Base-by-base conservation (phyloP, 176 grass and related monocot species). In the Coix lacrymajobi region DNA sequence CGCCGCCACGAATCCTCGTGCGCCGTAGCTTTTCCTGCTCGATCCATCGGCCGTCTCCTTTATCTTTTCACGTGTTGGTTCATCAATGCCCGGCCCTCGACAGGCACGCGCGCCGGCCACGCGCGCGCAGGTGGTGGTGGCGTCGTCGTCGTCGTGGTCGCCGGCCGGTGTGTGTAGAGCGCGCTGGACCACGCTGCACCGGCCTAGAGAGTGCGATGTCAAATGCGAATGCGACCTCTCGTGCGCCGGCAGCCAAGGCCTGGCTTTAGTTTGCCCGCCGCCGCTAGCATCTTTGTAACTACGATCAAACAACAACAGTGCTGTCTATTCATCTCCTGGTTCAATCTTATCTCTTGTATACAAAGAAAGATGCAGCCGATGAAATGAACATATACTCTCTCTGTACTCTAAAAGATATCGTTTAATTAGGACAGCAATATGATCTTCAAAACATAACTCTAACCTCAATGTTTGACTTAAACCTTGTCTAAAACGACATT, bases 1-100 rank as follows among this genome's bases (percentile, higher is more conserved):
- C 13, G 6, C n/a, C n/a, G n/a, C 66, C 32, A 34, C 68, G 29
- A 37, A 70, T 39, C 13, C 36, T 76, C 11, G 75, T 79, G 75
- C 31, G 56, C 24, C 17, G 67, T 25, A 31, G 84, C 56, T 80
- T 80, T n/a, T 86, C 77, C 14, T 52, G 49, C 17, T 22, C 49
- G 16, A 51, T 51, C 17, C 12, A 17, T 49, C 49, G 22, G 2
- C 61, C 17, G 57, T 68, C 45, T 68, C 62, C 26, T 43, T 68
- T 11, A 6, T 0, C 11, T 10, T 19, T 64, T 32, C 15, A 32
- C 60, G 56, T 73, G 66, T 56, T 61, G 0, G 0, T 10, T 11
- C 8, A 56, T 56, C 66, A 9, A 72, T 77, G 4, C 36, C 33
- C 79, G 62, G 12, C 15, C 20, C 64, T 38, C 63, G 40, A 45